phyloP scores from a whole-genome alignment of 805 yeast species.

The Cyberlindnera japonica region DNA sequence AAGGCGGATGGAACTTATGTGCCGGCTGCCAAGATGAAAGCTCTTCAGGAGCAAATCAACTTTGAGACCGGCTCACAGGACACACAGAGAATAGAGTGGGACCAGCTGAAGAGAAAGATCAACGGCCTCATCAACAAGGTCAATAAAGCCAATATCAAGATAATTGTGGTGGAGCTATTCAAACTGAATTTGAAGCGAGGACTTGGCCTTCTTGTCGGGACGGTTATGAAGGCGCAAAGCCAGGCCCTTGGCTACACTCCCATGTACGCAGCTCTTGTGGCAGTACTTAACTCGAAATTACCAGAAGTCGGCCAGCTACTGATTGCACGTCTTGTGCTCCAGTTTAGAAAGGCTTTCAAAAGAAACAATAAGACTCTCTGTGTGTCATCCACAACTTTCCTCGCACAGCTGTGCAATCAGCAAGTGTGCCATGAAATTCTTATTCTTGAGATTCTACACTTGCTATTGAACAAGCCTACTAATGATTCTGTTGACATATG shows the following conservation, averaged over 20 bases:
- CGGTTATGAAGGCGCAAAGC: constrained; percentile 52
- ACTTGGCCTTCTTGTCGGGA: constrained; percentile 54
- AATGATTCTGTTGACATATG: constrained; percentile 56
- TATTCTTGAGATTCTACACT: constrained; percentile 47
- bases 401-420: constrained; percentile 62
- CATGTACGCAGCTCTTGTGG: constrained; percentile 53
- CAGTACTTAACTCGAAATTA: constrained; percentile 60
- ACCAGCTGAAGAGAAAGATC: constrained; percentile 42
- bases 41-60: constrained; percentile 35
- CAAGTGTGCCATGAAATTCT: constrained; percentile 55
- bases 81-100: constrained; percentile 58
- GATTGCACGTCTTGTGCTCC: constrained; percentile 48
- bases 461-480: constrained; percentile 45
- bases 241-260: constrained; percentile 40
- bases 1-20: constrained; percentile 46
- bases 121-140: constrained; percentile 46
- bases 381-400: constrained; percentile 41
- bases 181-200: constrained; percentile 57
- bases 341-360: constrained; percentile 52
- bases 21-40: constrained; percentile 50
- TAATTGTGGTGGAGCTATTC: constrained; percentile 47
- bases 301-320: constrained; percentile 66
- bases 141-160: constrained; percentile 43
- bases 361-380: constrained; percentile 43
- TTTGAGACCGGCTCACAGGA: constrained; percentile 33